Percentiles rank a stretch among this genome's conserved stretches.
These are phyloP conservation scores for Talaromyces sp. DNA, from an alignment of 2,329 filamentous ascomycete species.

Conservation along the genomic window DNA sequence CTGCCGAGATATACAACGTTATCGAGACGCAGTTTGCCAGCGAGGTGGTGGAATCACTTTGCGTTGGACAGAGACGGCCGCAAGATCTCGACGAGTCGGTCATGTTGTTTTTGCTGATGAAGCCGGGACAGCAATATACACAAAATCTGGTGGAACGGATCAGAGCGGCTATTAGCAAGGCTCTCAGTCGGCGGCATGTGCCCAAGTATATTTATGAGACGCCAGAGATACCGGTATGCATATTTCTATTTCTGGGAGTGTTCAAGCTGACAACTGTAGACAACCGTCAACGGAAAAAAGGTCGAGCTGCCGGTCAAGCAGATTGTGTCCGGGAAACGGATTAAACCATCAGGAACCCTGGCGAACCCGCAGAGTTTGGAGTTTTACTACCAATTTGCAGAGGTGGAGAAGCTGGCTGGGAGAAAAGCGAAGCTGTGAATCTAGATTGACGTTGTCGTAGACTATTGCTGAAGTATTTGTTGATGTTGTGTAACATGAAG, in stretches of 20 bases:
- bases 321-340: conserved; percentile 67
- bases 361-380: conserved; percentile 69
- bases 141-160: conserved; percentile 51
- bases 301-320: conserved; percentile 80
- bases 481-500: too few relatives aligned
- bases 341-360: conserved; percentile 71
- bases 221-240: conserved; percentile 68
- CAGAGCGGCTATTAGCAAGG: conserved; percentile 58
- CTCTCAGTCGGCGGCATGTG: conserved; percentile 67
- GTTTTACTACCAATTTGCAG: conserved; percentile 73
- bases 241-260: background rate
- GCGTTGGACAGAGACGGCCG: conserved; percentile 68
- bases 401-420: conserved; percentile 57
- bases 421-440: conserved; percentile 2
- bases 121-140: conserved; percentile 52
- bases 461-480: background rate
- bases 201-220: conserved; percentile 75
- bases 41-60: conserved; percentile 65
- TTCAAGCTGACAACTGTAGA: conserved; percentile 42
- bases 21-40: conserved; percentile 54
- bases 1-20: conserved; percentile 72
- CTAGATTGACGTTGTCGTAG: background rate
- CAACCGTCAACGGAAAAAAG: conserved; percentile 69
- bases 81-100: conserved; percentile 42
- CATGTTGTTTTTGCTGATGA: conserved; percentile 56